These are phyloP conservation scores for Boletus rubescentipes DNA, from an alignment of 768 basidiomycete species.

Conservation along the genomic window DNA sequence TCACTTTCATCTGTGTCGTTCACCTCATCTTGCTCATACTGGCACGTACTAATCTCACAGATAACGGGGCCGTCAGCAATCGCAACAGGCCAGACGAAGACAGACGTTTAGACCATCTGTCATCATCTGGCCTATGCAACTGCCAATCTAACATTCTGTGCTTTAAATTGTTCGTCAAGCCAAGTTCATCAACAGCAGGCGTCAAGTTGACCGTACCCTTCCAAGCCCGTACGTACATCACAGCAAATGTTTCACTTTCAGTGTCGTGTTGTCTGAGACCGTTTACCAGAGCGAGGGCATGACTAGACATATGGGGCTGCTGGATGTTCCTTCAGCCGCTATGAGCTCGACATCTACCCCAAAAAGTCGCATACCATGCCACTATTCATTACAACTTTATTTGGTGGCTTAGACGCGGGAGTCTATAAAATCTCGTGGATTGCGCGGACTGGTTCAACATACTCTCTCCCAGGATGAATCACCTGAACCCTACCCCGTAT, in stretches of 20 bases:
- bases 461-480: conserved; percentile 5
- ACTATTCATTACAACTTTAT: no score
- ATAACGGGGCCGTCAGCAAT: no score
- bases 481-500: not conserved
- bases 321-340: not conserved
- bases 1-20: no score
- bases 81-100: no score
- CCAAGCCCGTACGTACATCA: conserved; percentile 1
- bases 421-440: conserved; percentile 6
- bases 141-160: no score
- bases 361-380: no score
- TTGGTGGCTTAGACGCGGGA: not conserved
- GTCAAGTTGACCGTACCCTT: not conserved
- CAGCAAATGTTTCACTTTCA: conserved; percentile 1
- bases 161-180: no score
- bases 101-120: no score
- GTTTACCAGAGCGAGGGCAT: not conserved
- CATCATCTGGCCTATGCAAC: no score
- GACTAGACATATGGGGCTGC: not conserved
- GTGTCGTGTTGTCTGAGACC: conserved; percentile 3
- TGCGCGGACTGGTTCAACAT: not conserved
- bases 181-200: no score
- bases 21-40: no score
- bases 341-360: not conserved
- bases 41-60: no score